Evolutionary conservation across 2,329 filamentous ascomycete genomes (phyloP).

Genomic region (Pestalotiopsis sp.): DNA sequence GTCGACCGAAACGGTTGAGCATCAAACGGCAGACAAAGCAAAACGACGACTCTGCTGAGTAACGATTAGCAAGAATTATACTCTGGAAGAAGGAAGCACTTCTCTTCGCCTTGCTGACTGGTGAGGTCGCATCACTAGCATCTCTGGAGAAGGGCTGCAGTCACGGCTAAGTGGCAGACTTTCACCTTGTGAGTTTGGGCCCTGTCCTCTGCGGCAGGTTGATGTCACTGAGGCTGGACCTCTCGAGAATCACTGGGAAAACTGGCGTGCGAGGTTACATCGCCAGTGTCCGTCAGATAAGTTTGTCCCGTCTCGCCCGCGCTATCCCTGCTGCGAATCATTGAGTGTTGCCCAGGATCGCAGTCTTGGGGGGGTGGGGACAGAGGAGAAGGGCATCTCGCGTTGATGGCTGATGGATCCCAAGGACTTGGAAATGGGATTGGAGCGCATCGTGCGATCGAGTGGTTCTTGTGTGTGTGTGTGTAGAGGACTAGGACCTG

Average conservation of each 20-base stretch:
- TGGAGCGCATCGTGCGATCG: not conserved
- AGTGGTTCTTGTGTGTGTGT: not conserved
- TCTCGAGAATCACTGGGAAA: not conserved
- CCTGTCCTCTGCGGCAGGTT: not conserved
- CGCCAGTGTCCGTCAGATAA: conserved; percentile 11
- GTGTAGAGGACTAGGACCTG: not conserved
- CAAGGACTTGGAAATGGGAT: conserved; percentile 7
- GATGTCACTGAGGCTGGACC: conserved; percentile 4
- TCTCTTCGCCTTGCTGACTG: not conserved
- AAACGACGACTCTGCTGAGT: not conserved
- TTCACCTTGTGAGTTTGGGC: not conserved
- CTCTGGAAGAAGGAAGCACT: not conserved
- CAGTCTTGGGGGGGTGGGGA: not conserved
- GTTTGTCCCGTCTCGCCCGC: conserved; percentile 3
- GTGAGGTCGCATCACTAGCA: not conserved
- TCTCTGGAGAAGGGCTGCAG: not conserved
- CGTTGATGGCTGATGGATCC: not conserved
- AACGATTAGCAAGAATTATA: not conserved
- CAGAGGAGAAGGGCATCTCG: not conserved
- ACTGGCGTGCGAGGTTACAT: conserved; percentile 7
- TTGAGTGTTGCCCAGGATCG: not conserved
- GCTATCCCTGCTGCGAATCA: conserved; percentile 11
- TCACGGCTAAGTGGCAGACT: not conserved
- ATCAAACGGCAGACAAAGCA: not conserved
- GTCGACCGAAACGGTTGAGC: not conserved